Conservation (phyloP, 2,329 filamentous ascomycete genomes). For the Sporothrix mexicana region DNA sequence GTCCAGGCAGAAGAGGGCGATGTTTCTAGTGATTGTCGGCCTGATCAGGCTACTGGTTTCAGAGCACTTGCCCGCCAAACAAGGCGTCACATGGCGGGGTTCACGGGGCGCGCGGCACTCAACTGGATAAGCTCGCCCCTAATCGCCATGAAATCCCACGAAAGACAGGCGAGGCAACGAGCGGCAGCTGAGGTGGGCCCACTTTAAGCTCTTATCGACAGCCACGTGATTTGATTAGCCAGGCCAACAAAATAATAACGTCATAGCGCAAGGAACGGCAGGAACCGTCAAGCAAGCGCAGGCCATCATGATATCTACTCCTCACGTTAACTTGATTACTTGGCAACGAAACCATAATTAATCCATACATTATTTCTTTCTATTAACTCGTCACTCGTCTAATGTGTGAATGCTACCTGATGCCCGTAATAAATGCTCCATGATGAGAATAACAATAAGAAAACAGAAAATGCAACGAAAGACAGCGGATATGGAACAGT, state of each 20-base stretch:
- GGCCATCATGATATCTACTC: not conserved
- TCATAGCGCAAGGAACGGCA: not conserved
- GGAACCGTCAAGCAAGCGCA: not conserved
- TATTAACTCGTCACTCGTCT: constrained; percentile 19
- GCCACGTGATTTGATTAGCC: constrained; percentile 1
- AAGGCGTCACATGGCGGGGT: constrained; percentile 28
- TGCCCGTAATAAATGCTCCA: constrained; percentile 11
- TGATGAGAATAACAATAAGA: not conserved
- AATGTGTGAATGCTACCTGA: not conserved
- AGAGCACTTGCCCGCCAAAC: constrained; percentile 13
- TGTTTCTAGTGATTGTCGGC: not conserved
- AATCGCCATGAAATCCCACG: constrained; percentile 9
- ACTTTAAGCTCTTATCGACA: constrained; percentile 12
- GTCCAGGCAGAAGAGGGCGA: constrained; percentile 14
- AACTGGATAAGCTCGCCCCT: constrained; percentile 21
- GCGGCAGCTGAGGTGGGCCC: not conserved
- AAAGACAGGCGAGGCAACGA: not conserved
- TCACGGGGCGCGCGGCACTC: constrained; percentile 12
- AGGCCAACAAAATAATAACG: not conserved
- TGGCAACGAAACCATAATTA: not conserved
- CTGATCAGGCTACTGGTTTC: constrained; percentile 9
- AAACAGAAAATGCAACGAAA: not conserved
- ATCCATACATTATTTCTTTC: not conserved
- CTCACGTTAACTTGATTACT: not conserved
- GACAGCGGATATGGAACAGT: not conserved